Conservation (phyloP, 176 grass and related monocot species). For the Poa annua region DNA sequence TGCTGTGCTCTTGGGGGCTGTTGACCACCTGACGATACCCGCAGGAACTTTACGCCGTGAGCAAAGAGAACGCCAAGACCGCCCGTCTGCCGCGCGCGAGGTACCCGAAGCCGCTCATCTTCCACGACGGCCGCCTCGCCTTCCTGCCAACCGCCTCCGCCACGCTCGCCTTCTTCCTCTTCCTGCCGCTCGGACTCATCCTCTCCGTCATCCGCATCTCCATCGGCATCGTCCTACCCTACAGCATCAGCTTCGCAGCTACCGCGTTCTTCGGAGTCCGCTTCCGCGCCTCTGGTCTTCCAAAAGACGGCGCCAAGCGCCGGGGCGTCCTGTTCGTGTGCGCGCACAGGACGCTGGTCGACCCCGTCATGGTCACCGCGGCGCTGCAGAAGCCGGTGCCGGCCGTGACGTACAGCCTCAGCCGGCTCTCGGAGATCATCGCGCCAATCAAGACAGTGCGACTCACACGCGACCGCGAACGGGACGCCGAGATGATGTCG, state of each 20-base stretch:
- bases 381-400: conserved; percentile 68
- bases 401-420: conserved; percentile 88
- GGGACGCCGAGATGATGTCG: conserved; percentile 69
- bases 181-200: conserved; percentile 65
- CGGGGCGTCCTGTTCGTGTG: conserved; percentile 76
- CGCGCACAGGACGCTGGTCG: conserved; percentile 83
- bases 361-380: conserved; percentile 67
- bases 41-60: conserved; percentile 74
- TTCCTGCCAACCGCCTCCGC: conserved; percentile 68
- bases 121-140: conserved; percentile 88
- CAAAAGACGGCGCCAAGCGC: background rate
- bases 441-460: conserved; percentile 81
- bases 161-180: conserved; percentile 69
- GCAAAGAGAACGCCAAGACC: conserved; percentile 41
- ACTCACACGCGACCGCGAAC: conserved; percentile 67
- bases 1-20: background rate
- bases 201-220: conserved; percentile 62
- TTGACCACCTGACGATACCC: background rate
- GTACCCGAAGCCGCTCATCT: conserved; percentile 90
- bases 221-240: conserved; percentile 65
- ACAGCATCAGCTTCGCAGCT: conserved; percentile 35
- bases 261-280: conserved; percentile 54
- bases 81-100: conserved; percentile 55
- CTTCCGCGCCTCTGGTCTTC: conserved; percentile 40
- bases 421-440: conserved; percentile 63